These are phyloP conservation scores for Chrysanthemum makinoi DNA, from an alignment of 129 eudicot genomes.

Conservation along the genomic window DNA sequence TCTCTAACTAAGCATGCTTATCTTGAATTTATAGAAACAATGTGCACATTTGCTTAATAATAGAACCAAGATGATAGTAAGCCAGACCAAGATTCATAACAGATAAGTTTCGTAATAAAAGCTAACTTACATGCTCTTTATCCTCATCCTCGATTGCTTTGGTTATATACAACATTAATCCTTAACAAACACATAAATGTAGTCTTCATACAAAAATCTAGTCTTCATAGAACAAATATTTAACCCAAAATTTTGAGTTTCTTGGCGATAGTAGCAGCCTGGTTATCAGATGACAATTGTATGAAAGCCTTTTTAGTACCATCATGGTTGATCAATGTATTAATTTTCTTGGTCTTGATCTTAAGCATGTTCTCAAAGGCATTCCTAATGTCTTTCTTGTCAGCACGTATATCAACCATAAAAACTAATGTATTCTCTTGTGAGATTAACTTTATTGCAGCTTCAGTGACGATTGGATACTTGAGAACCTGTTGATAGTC, in stretches of 20 bases:
- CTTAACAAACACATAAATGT: conserved; percentile 4
- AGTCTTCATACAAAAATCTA: not conserved
- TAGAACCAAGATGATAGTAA: too few species aligned
- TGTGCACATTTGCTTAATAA: not conserved
- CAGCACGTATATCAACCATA: conserved; percentile 56
- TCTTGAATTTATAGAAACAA: not conserved
- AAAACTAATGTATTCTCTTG: conserved; percentile 52
- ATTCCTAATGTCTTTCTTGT: conserved; percentile 56
- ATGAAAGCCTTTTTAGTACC: conserved; percentile 72
- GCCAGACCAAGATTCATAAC: not conserved
- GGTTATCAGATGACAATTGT: conserved; percentile 39
- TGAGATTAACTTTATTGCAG: conserved; percentile 44
- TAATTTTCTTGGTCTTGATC: conserved; percentile 53
- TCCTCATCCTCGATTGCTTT: conserved; percentile 20
- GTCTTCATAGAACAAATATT: conserved; percentile 2
- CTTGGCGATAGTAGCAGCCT: conserved; percentile 62
- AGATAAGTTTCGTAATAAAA: conserved; percentile 6
- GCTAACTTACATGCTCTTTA: conserved; percentile 7
- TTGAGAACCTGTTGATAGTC: conserved; percentile 47
- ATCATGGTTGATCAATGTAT: conserved; percentile 52
- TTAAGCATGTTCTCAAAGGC: conserved; percentile 55
- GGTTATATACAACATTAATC: conserved; percentile 24
- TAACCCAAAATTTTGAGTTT: conserved; percentile 39
- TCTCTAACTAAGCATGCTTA: not conserved
- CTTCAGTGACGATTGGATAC: conserved; percentile 57